Evolutionary conservation across 1,284 basidiomycete species (phyloP), one percentile per base, ranked within the genome.

Genomic region (Cutaneotrichosporon mucoides): DNA sequence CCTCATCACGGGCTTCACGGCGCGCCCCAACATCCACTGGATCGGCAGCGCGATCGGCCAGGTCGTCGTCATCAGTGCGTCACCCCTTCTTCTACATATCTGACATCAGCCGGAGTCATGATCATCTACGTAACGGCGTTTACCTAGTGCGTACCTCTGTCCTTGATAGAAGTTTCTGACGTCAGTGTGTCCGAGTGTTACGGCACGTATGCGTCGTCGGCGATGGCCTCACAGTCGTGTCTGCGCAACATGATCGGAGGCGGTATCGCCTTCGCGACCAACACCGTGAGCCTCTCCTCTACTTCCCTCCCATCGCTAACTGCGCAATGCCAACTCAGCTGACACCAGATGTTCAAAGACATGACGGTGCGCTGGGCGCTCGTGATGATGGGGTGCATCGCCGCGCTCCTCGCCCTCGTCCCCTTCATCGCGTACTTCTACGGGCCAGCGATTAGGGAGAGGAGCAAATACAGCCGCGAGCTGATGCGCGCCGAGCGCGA

Each of bases 1-100:
- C 80, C 84, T 87, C 73, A 68, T 78, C 53, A 78, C 71, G 59
- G 77, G 73, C 4, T 78, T 76, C 62, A 76, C 76, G 5, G 65
- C 70, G 52, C 53, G 67, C 11, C 51, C 65, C 1, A 54, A 40
- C n/a, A 61, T 73, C 2, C 67, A 70, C 63, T 76, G 70, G 73
- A 68, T 73, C 24, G 70, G 59, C 1, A 67, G 68, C 6, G 70
- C 69, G 55, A 64, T 78, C 82, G 71, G 86, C 79, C 0, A 88
- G 82, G 85, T 84, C 81, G 46, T 84, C 82, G 34, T 85, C 41
- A 64, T 72, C 34, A 61, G 68, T 72, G 46, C 37, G 47, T 56
- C 12, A 16, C 5, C 11, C 45, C 15, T 8, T 36, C 1, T 37
- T 4, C 6, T 3, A 3, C 35, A 15, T 13, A 16, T 47, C 50